These are phyloP conservation scores for Backusella sp. DNA, from an alignment of 192 early-diverging fungal genomes.

Conservation along the genomic window DNA sequence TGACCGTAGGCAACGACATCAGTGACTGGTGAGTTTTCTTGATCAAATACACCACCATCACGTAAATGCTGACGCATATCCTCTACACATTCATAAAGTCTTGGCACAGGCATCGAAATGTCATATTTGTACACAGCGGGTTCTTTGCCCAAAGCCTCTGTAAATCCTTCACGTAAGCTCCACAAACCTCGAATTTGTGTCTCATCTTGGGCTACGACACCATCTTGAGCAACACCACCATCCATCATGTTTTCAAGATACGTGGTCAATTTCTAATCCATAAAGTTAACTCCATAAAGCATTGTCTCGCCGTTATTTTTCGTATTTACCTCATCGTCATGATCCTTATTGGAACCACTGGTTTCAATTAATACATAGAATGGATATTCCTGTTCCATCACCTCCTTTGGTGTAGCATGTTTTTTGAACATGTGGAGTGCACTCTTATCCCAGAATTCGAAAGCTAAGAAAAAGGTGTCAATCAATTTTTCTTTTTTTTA, in stretches of 20 bases:
- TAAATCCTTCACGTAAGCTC: slow-evolving; percentile 92
- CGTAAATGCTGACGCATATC: slow-evolving; percentile 73
- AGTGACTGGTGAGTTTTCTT: slow-evolving; percentile 56
- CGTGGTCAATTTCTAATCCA: slow-evolving; percentile 62
- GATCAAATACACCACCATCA: slow-evolving; percentile 52
- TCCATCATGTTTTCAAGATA: slow-evolving; percentile 81
- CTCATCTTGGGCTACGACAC: slow-evolving; percentile 87
- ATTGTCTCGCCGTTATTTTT: not conserved
- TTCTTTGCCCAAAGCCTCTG: slow-evolving; percentile 85
- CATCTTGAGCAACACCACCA: slow-evolving; percentile 77
- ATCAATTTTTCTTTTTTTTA: not conserved
- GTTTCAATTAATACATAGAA: slow-evolving; percentile 98
- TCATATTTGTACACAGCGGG: slow-evolving; percentile 97
- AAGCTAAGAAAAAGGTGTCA: slow-evolving; percentile 52
- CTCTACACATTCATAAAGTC: slow-evolving; percentile 81
- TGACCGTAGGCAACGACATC: slow-evolving; percentile 94
- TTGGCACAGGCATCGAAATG: slow-evolving; percentile 85
- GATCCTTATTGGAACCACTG: slow-evolving; percentile 87
- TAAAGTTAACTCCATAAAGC: not conserved
- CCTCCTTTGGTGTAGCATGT: slow-evolving; percentile 66
- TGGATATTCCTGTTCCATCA: slow-evolving; percentile 63
- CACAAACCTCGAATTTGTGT: slow-evolving; percentile 82
- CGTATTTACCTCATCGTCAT: slow-evolving; percentile 75
- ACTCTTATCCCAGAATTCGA: slow-evolving; percentile 92
- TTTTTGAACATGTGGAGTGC: slow-evolving; percentile 73